A percentile compares a stretch with the other conserved stretches of the same genome.
These are phyloP conservation scores for Rhizoclosmatium globosum DNA, from an alignment of 192 early-diverging fungal species.

Conservation along the genomic window DNA sequence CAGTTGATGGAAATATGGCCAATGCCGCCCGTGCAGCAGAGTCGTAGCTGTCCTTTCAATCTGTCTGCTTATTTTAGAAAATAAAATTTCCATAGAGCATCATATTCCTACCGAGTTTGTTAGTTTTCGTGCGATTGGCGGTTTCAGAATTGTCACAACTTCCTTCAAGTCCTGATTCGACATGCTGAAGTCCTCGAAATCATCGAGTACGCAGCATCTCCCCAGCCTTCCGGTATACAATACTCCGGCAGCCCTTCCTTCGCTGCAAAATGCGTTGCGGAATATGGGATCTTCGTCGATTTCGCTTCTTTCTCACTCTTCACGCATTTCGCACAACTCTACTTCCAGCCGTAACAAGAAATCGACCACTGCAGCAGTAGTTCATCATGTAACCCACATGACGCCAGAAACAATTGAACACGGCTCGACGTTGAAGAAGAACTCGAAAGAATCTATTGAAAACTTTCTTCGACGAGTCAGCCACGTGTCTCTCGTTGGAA, in stretches of 20 bases:
- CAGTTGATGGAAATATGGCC: too few species aligned
- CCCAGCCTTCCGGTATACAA: constrained; percentile 5
- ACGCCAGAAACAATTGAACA: constrained; percentile 47
- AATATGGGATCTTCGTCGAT: constrained; percentile 10
- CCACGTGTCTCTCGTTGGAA: constrained; percentile 54
- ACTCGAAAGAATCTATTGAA: constrained; percentile 43
- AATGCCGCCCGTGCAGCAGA: too few species aligned
- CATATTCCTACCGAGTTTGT: too few species aligned
- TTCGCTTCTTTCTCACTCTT: constrained; percentile 16
- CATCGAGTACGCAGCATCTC: background rate
- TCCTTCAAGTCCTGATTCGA: background rate
- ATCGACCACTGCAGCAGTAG: background rate
- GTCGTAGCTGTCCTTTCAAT: too few species aligned
- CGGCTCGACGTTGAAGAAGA: constrained; percentile 54
- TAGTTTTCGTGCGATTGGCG: too few species aligned
- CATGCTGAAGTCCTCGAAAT: constrained; percentile 32
- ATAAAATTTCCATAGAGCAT: too few species aligned
- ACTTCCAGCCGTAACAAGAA: background rate
- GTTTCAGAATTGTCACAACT: background rate
- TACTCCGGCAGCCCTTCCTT: constrained; percentile 20
- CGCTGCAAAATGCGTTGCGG: constrained; percentile 13
- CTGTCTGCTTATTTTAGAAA: too few species aligned
- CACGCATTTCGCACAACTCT: background rate
- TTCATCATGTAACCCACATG: constrained; percentile 17
- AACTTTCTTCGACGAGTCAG: constrained; percentile 53